Evolutionary conservation across 371 early-diverging fungal species (phyloP).

Genomic region (Quaeritorhiza haematococci): DNA sequence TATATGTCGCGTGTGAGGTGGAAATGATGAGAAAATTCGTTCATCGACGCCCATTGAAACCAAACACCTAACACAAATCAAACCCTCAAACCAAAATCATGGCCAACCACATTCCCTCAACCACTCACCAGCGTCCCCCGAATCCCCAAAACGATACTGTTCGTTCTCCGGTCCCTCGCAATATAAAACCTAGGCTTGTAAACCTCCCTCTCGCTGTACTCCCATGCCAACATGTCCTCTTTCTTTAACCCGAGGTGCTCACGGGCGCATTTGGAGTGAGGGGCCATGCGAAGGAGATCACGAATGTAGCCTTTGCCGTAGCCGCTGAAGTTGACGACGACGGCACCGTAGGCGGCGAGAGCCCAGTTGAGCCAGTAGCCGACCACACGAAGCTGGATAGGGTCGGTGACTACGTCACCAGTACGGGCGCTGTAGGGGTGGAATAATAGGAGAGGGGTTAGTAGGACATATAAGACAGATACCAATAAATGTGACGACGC

Average conservation of each 20-base stretch:
- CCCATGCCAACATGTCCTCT: constrained; percentile 28
- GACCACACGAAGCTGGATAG: constrained; percentile 15
- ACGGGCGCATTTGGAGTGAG: constrained; percentile 24
- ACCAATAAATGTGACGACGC: too few species aligned
- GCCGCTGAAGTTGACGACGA: constrained; percentile 21
- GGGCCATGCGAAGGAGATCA: constrained; percentile 16
- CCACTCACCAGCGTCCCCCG: constrained; percentile 20
- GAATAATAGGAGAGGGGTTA: background rate
- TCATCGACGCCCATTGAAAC: background rate
- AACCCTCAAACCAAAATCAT: too few species aligned
- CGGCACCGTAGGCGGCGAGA: constrained; percentile 20
- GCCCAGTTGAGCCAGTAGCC: constrained; percentile 19
- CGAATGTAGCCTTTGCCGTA: constrained; percentile 20
- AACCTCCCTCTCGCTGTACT: constrained; percentile 13
- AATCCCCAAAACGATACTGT: constrained; percentile 22
- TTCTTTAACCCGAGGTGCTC: constrained; percentile 25
- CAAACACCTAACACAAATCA: too few species aligned
- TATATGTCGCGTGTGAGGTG: background rate
- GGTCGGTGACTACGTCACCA: constrained; percentile 17
- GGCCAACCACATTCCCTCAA: too few species aligned
- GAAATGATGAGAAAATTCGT: background rate
- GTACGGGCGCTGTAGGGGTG: constrained; percentile 3
- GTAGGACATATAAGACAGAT: too few species aligned
- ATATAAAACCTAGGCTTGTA: constrained; percentile 28
- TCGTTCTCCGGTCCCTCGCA: constrained; percentile 15